Conservation (phyloP, 1,284 basidiomycete genomes). For the Polyporus tsugae region DNA sequence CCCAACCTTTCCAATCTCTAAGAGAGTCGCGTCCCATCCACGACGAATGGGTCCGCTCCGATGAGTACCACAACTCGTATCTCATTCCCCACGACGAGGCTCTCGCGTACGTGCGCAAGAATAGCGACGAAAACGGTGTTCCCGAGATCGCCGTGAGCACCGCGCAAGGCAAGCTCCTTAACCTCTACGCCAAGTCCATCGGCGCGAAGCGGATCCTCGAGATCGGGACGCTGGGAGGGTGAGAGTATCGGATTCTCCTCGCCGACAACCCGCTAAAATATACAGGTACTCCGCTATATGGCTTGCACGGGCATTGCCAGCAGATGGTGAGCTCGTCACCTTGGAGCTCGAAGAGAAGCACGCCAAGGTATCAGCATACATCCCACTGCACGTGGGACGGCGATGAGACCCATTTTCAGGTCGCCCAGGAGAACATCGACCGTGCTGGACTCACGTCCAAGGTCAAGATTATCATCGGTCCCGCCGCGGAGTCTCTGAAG, state of each 20-base stretch:
- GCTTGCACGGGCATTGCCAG: constrained; percentile 64
- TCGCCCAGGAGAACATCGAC: constrained; percentile 60
- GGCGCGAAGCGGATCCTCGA: constrained; percentile 63
- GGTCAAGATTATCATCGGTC: constrained; percentile 58
- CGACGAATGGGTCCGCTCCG: constrained; percentile 59
- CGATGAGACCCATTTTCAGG: constrained; percentile 43
- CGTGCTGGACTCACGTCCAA: constrained; percentile 55
- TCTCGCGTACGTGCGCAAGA: constrained; percentile 52
- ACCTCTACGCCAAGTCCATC: constrained; percentile 56
- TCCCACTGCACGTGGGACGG: background rate
- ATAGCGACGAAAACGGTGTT: constrained; percentile 53
- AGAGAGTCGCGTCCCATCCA: constrained; percentile 18
- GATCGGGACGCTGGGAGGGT: constrained; percentile 72
- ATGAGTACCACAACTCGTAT: constrained; percentile 65
- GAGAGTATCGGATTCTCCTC: constrained; percentile 31
- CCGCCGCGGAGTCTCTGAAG: constrained; percentile 55
- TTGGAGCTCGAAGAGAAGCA: constrained; percentile 58
- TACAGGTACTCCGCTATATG: constrained; percentile 67
- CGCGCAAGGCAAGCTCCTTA: constrained; percentile 64
- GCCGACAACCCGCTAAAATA: background rate
- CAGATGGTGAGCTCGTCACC: constrained; percentile 58
- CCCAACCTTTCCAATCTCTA: constrained; percentile 5
- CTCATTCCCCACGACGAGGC: constrained; percentile 54
- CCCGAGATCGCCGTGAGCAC: constrained; percentile 62
- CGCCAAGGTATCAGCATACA: constrained; percentile 49